These are phyloP conservation scores for Casaregolazyma suthepensis DNA, from an alignment of 1,139 yeast genomes.

Conservation along the genomic window DNA sequence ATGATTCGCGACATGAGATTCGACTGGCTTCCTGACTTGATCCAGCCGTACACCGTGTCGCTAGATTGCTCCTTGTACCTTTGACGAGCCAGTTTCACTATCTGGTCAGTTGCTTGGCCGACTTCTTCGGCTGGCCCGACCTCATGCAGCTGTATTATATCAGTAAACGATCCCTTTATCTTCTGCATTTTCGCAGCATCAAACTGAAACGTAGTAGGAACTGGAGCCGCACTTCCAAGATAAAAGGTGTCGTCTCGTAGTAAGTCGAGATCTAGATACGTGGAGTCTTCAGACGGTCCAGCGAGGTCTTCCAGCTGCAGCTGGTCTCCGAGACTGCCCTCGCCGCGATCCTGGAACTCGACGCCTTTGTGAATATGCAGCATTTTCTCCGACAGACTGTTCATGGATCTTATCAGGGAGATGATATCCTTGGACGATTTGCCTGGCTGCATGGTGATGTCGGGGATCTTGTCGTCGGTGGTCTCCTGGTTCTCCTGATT, in stretches of 20 bases:
- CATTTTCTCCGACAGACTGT: conserved; percentile 78
- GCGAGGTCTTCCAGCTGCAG: conserved; percentile 59
- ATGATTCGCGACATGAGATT: conserved; percentile 24
- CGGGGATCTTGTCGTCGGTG: conserved; percentile 74
- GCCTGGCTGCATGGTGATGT: conserved; percentile 69
- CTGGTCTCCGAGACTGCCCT: conserved; percentile 42
- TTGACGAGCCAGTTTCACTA: conserved; percentile 19
- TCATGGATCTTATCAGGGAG: conserved; percentile 80
- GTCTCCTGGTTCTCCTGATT: conserved; percentile 79
- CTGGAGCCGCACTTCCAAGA: conserved; percentile 1
- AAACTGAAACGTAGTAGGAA: background rate
- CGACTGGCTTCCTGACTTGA: conserved; percentile 16
- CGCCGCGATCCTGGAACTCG: conserved; percentile 16
- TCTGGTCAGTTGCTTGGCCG: conserved; percentile 21
- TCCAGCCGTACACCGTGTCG: conserved; percentile 12
- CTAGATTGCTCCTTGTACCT: conserved; percentile 21
- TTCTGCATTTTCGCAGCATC: conserved; percentile 12
- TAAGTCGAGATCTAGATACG: conserved; percentile 50
- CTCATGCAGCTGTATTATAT: conserved; percentile 19
- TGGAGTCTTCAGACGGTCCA: conserved; percentile 43
- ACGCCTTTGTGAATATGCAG: conserved; percentile 37
- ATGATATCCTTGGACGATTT: conserved; percentile 58
- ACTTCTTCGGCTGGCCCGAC: conserved; percentile 19
- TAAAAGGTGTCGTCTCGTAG: conserved; percentile 5
- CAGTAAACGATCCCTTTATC: conserved; percentile 19